These are phyloP conservation scores for Fusarium sp. DNA, from an alignment of 2,329 filamentous ascomycete genomes.

Conservation along the genomic window DNA sequence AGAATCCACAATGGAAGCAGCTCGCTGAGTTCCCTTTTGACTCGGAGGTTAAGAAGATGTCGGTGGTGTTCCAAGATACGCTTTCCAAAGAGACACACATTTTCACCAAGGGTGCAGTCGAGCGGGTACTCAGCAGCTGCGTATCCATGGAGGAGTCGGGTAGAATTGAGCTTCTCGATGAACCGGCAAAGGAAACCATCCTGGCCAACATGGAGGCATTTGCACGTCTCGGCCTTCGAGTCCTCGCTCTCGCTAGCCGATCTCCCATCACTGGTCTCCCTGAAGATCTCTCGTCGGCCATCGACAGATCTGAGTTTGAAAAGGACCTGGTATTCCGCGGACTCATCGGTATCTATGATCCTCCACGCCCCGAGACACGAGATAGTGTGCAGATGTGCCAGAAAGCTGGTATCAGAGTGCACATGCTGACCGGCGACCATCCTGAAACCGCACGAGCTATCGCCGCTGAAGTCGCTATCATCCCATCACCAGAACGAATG, in stretches of 20 bases:
- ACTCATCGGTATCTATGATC: constrained; percentile 73
- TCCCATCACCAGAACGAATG: constrained; percentile 55
- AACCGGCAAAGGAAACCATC: constrained; percentile 58
- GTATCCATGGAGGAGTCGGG: constrained; percentile 55
- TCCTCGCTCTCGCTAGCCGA: constrained; percentile 65
- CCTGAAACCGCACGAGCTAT: constrained; percentile 69
- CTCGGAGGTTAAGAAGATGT: constrained; percentile 80
- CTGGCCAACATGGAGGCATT: constrained; percentile 73
- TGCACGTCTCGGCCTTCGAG: constrained; percentile 71
- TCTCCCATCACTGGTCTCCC: constrained; percentile 25
- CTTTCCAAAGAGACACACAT: constrained; percentile 53
- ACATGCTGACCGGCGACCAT: constrained; percentile 74
- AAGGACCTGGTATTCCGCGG: constrained; percentile 69
- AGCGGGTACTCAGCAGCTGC: constrained; percentile 70
- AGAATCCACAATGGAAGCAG: constrained; percentile 62
- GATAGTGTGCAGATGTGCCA: constrained; percentile 64
- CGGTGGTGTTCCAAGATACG: constrained; percentile 67
- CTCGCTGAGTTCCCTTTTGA: constrained; percentile 78
- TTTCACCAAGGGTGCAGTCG: constrained; percentile 73
- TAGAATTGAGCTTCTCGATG: constrained; percentile 45
- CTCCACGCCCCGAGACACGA: constrained; percentile 69
- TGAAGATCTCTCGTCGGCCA: constrained; percentile 21
- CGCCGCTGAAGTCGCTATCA: constrained; percentile 67
- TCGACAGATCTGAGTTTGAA: constrained; percentile 51
- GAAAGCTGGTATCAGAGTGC: constrained; percentile 67